phyloP scores from a whole-genome alignment of 2,329 filamentous ascomycete species.

The Aspergillus sp. region DNA sequence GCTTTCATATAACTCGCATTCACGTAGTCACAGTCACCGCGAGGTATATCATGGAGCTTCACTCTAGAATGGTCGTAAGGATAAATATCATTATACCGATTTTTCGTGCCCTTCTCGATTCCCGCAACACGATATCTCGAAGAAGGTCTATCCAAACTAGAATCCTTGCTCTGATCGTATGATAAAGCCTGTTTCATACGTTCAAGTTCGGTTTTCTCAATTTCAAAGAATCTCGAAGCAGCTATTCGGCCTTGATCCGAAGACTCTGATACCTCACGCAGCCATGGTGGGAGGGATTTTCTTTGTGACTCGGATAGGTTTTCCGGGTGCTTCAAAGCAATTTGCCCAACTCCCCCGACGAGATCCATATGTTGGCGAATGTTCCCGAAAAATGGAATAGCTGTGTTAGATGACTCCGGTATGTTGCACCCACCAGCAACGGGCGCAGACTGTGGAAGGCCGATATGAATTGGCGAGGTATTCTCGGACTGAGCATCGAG shows the following conservation, averaged over 20 bases:
- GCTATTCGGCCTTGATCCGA: constrained; percentile 75
- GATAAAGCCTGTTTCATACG: constrained; percentile 86
- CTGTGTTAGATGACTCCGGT: constrained; percentile 63
- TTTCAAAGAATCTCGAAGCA: constrained; percentile 76
- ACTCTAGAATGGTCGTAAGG: constrained; percentile 94
- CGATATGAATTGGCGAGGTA: constrained; percentile 53
- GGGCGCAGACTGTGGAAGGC: constrained; percentile 61
- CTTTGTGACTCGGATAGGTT: constrained; percentile 49
- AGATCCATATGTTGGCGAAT: constrained; percentile 97
- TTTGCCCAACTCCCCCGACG: constrained; percentile 86
- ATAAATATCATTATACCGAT: constrained; percentile 96
- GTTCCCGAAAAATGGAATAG: constrained; percentile 91
- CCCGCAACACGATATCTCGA: constrained; percentile 73
- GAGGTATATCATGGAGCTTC: constrained; percentile 66
- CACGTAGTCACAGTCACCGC: constrained; percentile 83
- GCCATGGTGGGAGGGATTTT: constrained; percentile 70
- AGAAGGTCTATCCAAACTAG: constrained; percentile 40
- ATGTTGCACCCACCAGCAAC: constrained; percentile 89
- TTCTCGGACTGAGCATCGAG: constrained; percentile 42
- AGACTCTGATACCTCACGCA: constrained; percentile 65
- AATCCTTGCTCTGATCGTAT: constrained; percentile 58
- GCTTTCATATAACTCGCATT: constrained; percentile 88
- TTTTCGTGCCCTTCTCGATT: constrained; percentile 92
- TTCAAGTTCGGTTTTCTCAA: constrained; percentile 82
- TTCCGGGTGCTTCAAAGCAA: constrained; percentile 60